Base-by-base conservation (phyloP, 2,329 filamentous ascomycete genomes). In the Colletotrichum karsti region DNA sequence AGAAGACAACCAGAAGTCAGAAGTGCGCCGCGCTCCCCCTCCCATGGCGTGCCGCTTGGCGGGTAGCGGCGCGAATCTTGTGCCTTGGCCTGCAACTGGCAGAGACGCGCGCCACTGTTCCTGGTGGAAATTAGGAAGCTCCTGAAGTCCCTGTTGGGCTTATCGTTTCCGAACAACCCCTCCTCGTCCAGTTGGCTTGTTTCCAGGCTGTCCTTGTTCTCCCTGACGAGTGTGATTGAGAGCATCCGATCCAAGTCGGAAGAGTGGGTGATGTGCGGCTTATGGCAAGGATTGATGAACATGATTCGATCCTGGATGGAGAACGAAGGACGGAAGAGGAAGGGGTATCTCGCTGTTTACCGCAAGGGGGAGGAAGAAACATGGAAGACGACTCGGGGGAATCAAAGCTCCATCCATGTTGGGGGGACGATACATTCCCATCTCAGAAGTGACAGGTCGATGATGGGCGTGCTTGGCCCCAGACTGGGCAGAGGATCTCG, bases 91-190 rank as follows among this genome's bases (percentile, higher is more conserved):
- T 62, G 51, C 54, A 33, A 35, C 28, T 44, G 46, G 41, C 44
- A 60, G 56, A 44, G 67, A 67, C 39, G 42, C 63, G 51, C 63
- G 67, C 67, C 67, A 67, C 42, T 50, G 51, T 67, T 50, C 48
- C 48, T 46, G 53, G 67, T 69, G 67, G 67, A 69, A 69, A 69
- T 69, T 69, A 55, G 35, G 53, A 62, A 65, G 15, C 58, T 56
- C 50, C 24, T 62, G 46, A 37, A 42, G 48, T 50, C 54, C 39
- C 48, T 44, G 15, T n/a, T 62, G 37, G 28, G 41, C 42, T 35
- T 51, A 42, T 59, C 56, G 42, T 30, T 50, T 56, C 22, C 53
- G 26, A 51, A 24, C 28, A 51, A 51, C 26, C 24, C 2, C 30
- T 24, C n/a, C n/a, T n/a, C n/a, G n/a, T n/a, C n/a, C n/a, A n/a